Evolutionary conservation across 1,139 yeast genomes (phyloP), one percentile per base, ranked within the genome.

Genomic region (Protomyces lactucae-debilis): DNA sequence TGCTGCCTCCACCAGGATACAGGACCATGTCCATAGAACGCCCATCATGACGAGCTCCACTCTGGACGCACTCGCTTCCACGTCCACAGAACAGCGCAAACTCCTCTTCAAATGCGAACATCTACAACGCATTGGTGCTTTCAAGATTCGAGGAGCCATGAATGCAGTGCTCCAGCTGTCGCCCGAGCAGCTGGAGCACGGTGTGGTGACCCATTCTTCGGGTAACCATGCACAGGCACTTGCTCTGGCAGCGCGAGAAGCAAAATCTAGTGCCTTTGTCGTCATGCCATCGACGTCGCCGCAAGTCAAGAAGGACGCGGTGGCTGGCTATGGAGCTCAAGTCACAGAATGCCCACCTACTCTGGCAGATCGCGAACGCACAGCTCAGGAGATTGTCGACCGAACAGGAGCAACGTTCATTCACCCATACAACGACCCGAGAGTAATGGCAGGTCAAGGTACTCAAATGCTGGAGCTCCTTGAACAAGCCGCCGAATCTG

Each of bases 171-270:
- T 60, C 21, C 65, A 55, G 45, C 37, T 67, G 45, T 40, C 56
- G 5, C 16, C 59, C 1, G 66, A 60, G 9, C 46, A 66, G 45
- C 14, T 57, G 23, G 32, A 32, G n/a, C 32, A 46, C 14, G 69
- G 69, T 5, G 69, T 68, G n/a, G 54, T 68, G 40, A 68, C 70
- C 16, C 68, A 66, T 40, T 68, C 70, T 23, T 67, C 69, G 3
- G 70, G 70, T 14, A 68, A 68, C 43, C 70, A 68, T 46, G 70
- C 67, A 14, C 70, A 68, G 55, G 70, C 70, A 6, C 43, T 68
- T 3, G 68, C 70, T 16, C 51, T 64, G 6, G 69, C 70, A 4
- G 69, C 69, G 2, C 32, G 51, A 45, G 51, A 55, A 18, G 43
- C 60, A 18, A 63, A 65, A 21, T 45, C 40, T 18, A 53, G 39